Evolutionary conservation across 768 basidiomycete genomes (phyloP), one percentile per base, ranked within the genome.

Genomic region (Phylloporus rhodoxanthus): DNA sequence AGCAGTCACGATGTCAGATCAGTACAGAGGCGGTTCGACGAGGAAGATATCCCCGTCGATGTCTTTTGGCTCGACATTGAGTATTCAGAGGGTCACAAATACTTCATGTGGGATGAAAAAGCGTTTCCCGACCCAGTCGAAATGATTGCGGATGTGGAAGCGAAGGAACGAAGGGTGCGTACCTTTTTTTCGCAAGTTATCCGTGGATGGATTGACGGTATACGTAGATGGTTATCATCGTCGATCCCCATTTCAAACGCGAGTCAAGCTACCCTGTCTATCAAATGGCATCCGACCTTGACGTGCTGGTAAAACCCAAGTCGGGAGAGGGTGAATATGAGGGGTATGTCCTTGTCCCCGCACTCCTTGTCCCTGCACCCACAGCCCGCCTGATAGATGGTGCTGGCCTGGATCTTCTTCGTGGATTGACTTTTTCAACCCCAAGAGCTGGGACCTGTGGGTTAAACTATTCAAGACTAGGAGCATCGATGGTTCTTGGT

Each of bases 61-160:
- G 92, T 94, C 3, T 85, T 97, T 63, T 97, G 94, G 95, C 78
- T 97, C 37, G 95, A 96, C 68, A 96, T 98, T 59, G 95, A 96
- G 65, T 96, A 96, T 67, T 73, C 94, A 0, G 82, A 87, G 38
- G 91, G 91, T 39, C 91, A 96, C 71, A 87, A 91, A 67, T 98
- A 99, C 75, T 92, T 98, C 67, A 89, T 97, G 55, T 99, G 96
- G 96, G 84, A 97, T 59, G 73, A 84, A 52, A 87, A 87, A 69
- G 79, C 75, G 32, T 98, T 98, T 83, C 91, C 94, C 6, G 88
- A 96, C 63, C 95, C 95, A 1, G 85, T 91, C 15, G 83, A 86
- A 45, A 97, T 99, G 96, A 79, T 84, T 38, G 84, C 90, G 42
- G 88, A 90, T 45, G 88, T 99, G 5, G 89, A 87, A 41, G 87